Evolutionary conservation across 139 green algal species (phyloP).

Genomic region (Protoeuglena noctilucae): DNA sequence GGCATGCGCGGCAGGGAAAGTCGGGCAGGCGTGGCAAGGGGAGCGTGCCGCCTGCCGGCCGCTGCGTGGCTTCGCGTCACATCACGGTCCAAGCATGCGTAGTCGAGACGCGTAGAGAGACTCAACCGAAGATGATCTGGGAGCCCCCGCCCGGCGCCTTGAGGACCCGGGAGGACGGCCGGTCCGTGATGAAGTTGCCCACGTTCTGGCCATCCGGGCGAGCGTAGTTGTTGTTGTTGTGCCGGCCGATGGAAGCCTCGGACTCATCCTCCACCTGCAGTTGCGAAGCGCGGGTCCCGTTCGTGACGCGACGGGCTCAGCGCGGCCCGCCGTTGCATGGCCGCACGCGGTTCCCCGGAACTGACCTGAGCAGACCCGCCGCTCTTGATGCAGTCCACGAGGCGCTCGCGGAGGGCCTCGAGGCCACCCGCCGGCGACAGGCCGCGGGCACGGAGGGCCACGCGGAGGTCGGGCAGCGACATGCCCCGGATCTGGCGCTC

Average conservation of each 20-base stretch:
- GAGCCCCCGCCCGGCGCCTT: slow-evolving; percentile 53
- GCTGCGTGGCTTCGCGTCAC: too few relatives aligned
- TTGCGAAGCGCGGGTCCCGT: background rate
- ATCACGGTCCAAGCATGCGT: too few relatives aligned
- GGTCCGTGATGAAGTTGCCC: slow-evolving; percentile 71
- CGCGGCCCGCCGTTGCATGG: background rate
- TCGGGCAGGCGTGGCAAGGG: too few relatives aligned
- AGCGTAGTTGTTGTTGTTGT: slow-evolving; percentile 54
- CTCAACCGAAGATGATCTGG: too few relatives aligned
- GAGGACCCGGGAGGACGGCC: slow-evolving; percentile 53
- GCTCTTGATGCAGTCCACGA: slow-evolving; percentile 49
- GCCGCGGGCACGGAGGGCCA: slow-evolving; percentile 34
- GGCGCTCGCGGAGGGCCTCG: slow-evolving; percentile 39
- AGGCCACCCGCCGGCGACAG: slow-evolving; percentile 45
- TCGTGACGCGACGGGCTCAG: background rate
- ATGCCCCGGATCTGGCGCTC: background rate
- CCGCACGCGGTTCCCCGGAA: background rate
- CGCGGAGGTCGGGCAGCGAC: slow-evolving; percentile 26
- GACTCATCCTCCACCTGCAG: too few relatives aligned
- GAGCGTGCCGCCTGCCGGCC: too few relatives aligned
- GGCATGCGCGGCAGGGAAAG: too few relatives aligned
- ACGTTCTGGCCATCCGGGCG: slow-evolving; percentile 52
- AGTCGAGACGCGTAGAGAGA: too few relatives aligned
- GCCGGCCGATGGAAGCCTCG: too few relatives aligned
- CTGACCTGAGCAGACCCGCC: slow-evolving; percentile 19